Conservation (phyloP, 805 yeast genomes). For the Blastobotrys parvus region DNA sequence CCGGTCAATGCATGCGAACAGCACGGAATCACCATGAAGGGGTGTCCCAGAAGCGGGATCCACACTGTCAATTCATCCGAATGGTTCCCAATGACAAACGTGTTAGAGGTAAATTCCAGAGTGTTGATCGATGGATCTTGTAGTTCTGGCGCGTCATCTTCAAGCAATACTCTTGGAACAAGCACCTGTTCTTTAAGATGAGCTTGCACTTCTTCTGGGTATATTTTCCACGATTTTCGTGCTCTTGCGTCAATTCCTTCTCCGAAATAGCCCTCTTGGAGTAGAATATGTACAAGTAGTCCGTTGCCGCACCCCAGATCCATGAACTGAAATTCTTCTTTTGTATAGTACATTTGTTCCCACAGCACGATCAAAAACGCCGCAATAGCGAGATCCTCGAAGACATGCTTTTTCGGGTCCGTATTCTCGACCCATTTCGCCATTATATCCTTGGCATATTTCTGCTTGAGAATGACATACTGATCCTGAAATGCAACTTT, state of each 20-base stretch:
- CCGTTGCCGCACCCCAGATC: slow-evolving; percentile 98
- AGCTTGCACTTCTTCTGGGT: slow-evolving; percentile 54
- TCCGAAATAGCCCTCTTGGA: slow-evolving; percentile 74
- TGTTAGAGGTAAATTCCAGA: slow-evolving; percentile 29
- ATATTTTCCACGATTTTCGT: slow-evolving; percentile 78
- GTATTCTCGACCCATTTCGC: slow-evolving; percentile 89
- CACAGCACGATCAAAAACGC: slow-evolving; percentile 87
- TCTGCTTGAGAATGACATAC: slow-evolving; percentile 72
- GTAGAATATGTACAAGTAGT: slow-evolving; percentile 62
- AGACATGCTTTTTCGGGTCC: slow-evolving; percentile 91
- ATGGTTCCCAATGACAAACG: slow-evolving; percentile 89
- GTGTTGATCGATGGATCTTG: slow-evolving; percentile 9
- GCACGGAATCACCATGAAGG: slow-evolving; percentile 90
- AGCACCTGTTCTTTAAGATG: slow-evolving; percentile 67
- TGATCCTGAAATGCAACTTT: slow-evolving; percentile 76
- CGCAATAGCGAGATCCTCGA: slow-evolving; percentile 93
- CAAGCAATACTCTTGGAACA: slow-evolving; percentile 64
- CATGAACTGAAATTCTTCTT: slow-evolving; percentile 53
- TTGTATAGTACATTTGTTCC: slow-evolving; percentile 41
- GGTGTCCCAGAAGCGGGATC: slow-evolving; percentile 73
- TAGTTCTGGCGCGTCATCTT: slow-evolving; percentile 20
- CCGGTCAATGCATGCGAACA: slow-evolving; percentile 88
- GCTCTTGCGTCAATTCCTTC: slow-evolving; percentile 83
- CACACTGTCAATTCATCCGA: slow-evolving; percentile 93
- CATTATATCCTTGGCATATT: slow-evolving; percentile 66